phyloP scores from a whole-genome alignment of 345 rosid genomes.

The Stellera chamaejasme region DNA sequence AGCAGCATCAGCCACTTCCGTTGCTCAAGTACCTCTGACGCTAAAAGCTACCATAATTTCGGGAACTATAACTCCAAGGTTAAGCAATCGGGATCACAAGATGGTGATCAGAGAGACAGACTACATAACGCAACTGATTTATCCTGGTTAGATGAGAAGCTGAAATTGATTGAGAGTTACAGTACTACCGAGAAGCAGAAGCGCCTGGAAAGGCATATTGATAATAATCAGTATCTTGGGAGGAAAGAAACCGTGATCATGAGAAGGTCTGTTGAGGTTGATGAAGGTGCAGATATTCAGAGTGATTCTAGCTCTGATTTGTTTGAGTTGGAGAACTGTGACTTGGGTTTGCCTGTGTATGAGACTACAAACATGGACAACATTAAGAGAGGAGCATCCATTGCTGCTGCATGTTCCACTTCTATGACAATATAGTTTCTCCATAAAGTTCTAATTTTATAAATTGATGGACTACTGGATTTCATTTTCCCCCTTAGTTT shows the following conservation, averaged over 20 bases:
- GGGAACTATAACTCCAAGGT: constrained; percentile 23
- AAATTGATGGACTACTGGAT: constrained; percentile 6
- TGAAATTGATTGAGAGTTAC: constrained; percentile 20
- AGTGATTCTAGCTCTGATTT: constrained; percentile 98
- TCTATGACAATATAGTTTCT: constrained; percentile 14
- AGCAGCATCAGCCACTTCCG: constrained; percentile 87
- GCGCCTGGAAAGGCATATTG: not conserved
- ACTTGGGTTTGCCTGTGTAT: constrained; percentile 74
- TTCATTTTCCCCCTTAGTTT: not conserved
- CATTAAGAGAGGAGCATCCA: constrained; percentile 59
- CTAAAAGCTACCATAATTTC: constrained; percentile 45
- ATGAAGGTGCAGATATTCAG: constrained; percentile 47
- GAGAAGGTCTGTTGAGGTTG: constrained; percentile 27
- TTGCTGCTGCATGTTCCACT: constrained; percentile 29
- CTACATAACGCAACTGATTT: constrained; percentile 13
- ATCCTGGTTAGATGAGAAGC: constrained; percentile 31
- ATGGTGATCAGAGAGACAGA: no score
- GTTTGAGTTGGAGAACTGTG: constrained; percentile 80
- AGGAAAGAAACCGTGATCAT: constrained; percentile 15
- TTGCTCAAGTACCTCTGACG: constrained; percentile 42
- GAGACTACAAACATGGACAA: constrained; percentile 74
- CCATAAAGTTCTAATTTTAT: constrained; percentile 5
- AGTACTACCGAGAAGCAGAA: not conserved
- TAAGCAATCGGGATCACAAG: no score
- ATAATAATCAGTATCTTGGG: not conserved